Evolutionary conservation across 2,329 filamentous ascomycete genomes (phyloP), one percentile per base, ranked within the genome.

Genomic region (Aphanocladium album): DNA sequence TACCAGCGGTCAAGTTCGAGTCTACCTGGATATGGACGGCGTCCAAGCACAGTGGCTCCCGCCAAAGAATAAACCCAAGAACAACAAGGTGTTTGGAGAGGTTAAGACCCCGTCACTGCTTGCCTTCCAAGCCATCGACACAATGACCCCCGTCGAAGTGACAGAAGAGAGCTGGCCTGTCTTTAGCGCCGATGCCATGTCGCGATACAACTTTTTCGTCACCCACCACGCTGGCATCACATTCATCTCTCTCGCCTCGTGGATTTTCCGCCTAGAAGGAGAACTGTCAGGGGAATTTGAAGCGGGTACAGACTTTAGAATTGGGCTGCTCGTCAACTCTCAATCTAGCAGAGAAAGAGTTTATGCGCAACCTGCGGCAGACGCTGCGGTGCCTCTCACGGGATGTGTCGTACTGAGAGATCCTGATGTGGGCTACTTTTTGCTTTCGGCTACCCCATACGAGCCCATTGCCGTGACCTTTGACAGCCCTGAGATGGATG

Each of bases 1-100:
- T 1, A 83, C 80, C 2, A 86, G 82, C 65, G 85, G 85, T 3
- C 83, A 83, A 67, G 75, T 87, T 60, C 80, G 83, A 47, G 76
- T 88, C 41, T 87, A 84, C 65, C 75, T 88, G 14, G 85, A 88
- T 65, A 66, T 85, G 2, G 80, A 86, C 11, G 84, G 84, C 1
- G 79, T 87, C 17, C 81, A 88, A 68, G 85, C 85, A n/a, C 82
- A 87, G 68, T 88, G 85, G 85, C 73, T 88, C 21, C 83, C 83
- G 1, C 82, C 83, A 7, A 82, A 79, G 61, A 77, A 75, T 66
- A 85, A 80, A 66, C 77, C 76, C 1, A 82, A 76, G 66, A 63
- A 76, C 41, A 71, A 73, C n/a, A 73, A 75, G 12, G 69, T 79
- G 12, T 64, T 73, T 19, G 73, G 73, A 2, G 70, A 74, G 14